These are phyloP conservation scores for Leccinum incarnatum DNA, from an alignment of 768 basidiomycete genomes.

Conservation along the genomic window DNA sequence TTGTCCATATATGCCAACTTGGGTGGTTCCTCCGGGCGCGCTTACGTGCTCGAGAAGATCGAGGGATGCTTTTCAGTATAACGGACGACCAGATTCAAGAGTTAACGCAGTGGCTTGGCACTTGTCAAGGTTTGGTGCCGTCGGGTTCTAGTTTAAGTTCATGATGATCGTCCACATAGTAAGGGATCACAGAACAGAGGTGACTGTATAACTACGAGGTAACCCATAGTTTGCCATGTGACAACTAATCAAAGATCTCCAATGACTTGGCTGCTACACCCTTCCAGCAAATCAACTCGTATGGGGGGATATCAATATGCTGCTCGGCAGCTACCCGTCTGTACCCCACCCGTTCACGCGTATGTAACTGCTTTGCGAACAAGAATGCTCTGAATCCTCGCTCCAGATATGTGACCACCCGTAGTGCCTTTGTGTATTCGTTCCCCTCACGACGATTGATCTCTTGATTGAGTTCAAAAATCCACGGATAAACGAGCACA, in stretches of 20 bases:
- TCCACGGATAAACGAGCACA: too few species aligned
- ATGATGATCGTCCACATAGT: background rate
- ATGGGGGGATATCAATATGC: background rate
- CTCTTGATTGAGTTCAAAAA: too few species aligned
- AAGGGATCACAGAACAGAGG: background rate
- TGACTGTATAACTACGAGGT: background rate
- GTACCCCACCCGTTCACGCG: conserved; percentile 4
- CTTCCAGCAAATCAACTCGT: background rate
- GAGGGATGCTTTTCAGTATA: too few species aligned
- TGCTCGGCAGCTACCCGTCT: conserved; percentile 16
- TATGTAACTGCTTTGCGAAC: conserved; percentile 7
- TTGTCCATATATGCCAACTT: too few species aligned
- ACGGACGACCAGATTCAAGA: too few species aligned
- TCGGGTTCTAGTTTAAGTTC: background rate
- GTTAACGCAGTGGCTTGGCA: too few species aligned
- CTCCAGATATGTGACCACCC: background rate
- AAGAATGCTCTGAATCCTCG: conserved; percentile 7
- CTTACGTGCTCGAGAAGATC: too few species aligned
- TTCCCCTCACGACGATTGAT: background rate
- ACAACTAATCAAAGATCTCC: background rate
- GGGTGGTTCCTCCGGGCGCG: too few species aligned
- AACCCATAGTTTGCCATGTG: too few species aligned
- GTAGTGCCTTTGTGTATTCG: background rate
- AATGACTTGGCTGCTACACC: conserved; percentile 1
- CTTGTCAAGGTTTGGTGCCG: too few species aligned